Evolutionary conservation across 768 basidiomycete genomes (phyloP), one percentile per base, ranked within the genome.

Genomic region (Rhizopogon vinicolor): DNA sequence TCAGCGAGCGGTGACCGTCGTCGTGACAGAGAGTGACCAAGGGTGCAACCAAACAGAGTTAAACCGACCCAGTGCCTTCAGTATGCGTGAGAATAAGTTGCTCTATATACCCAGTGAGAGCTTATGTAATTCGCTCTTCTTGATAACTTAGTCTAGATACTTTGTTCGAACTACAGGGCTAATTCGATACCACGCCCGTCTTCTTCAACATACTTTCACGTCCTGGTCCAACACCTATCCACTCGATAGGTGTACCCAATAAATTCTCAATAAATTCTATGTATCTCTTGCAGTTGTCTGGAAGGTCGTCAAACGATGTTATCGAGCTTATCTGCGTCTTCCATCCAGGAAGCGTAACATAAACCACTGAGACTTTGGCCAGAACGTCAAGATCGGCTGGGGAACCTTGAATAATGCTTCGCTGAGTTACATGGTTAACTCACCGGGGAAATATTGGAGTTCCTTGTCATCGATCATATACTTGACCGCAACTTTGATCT

Each of bases 341-440:
- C 97, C 97, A 99, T 18, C 97, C 97, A 4, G 93, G 89, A 0
- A 99, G 75, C 3, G 89, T 93, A 53, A 85, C 83, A 72, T 98
- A 98, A 58, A 82, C 79, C 25, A 98, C 97, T 42, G 92, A 81
- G 7, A 93, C 92, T 50, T 77, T 76, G 7, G 79, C 86, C 41
- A 98, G 80, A 28, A 85, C 67, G 45, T 92, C 93, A 46, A 98
- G 79, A 71, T 98, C 86, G 60, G 97, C 96, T 90, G 62, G 41
- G 22, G 13, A 35, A 37, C 10, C 16, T 7, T 37, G 14, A 49
- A 25, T 12, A 25, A 25, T 22, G 14, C 9, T 37, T 37, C 48
- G 16, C 9, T 22, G 22, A 35, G 5, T 37, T 6, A 0, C 3
- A 22, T 42, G 9, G 19, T 3, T 18, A 18, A 77, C 82, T 56